Conservation (phyloP, 176 grass and related monocot genomes). For the Alloteropsis semialata region DNA sequence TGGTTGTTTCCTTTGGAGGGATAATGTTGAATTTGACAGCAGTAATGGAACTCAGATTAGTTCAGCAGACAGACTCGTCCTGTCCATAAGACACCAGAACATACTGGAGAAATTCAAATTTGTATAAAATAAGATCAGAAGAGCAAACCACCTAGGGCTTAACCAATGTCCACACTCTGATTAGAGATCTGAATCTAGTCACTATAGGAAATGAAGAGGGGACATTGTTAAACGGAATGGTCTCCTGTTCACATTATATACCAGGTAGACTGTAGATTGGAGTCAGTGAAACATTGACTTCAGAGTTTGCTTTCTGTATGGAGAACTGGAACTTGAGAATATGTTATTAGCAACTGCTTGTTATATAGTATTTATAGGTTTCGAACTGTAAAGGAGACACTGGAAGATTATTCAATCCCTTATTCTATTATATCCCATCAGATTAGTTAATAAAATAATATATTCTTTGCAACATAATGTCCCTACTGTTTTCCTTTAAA, state of each 20-base stretch:
- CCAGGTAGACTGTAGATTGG: neutral
- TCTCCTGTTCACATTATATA: constrained; percentile 5
- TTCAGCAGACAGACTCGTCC: neutral
- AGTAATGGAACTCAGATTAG: neutral
- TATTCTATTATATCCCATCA: neutral
- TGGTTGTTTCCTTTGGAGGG: neutral
- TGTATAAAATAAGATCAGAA: neutral
- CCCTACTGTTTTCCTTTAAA: too few species aligned
- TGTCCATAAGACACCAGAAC: neutral
- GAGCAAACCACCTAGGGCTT: neutral
- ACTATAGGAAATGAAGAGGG: neutral
- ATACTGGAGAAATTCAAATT: neutral
- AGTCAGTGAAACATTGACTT: constrained; percentile 3
- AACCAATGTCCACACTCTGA: neutral
- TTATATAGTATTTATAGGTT: neutral
- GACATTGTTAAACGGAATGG: neutral
- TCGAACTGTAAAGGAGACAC: neutral
- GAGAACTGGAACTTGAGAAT: neutral
- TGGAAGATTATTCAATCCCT: neutral
- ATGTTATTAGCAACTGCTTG: neutral
- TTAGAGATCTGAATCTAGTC: neutral
- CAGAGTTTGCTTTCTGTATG: neutral
- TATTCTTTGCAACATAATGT: neutral
- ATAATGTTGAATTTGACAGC: neutral
- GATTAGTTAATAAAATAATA: neutral